These are phyloP conservation scores for Diaporthe caulivora DNA, from an alignment of 2,329 filamentous ascomycete species.

Conservation along the genomic window DNA sequence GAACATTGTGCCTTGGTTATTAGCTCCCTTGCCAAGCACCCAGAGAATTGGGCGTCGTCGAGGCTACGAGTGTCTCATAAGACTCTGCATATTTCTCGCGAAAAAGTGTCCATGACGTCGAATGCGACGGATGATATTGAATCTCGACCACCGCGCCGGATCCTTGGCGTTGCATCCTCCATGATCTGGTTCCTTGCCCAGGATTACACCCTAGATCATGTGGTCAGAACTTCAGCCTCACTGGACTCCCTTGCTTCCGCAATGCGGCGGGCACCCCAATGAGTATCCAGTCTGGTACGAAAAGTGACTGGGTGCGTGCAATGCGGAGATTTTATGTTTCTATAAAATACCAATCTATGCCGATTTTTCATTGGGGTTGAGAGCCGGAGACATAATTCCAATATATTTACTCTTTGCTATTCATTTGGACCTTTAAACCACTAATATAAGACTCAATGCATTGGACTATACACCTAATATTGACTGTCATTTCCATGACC, in stretches of 20 bases:
- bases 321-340: too few relatives aligned
- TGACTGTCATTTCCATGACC: not conserved
- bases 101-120: not conserved
- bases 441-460: not conserved
- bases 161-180: not conserved
- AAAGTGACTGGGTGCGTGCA: not conserved
- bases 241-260: not conserved
- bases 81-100: not conserved
- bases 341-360: not conserved
- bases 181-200: not conserved
- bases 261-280: not conserved
- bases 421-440: not conserved
- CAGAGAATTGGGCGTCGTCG: not conserved
- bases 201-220: not conserved
- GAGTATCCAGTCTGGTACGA: too few relatives aligned
- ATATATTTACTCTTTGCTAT: not conserved
- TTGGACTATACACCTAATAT: not conserved
- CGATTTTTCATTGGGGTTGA: too few relatives aligned
- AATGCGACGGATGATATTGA: not conserved
- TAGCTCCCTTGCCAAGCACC: not conserved
- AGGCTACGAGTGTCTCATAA: not conserved
- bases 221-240: constrained; percentile 5
- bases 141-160: not conserved
- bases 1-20: not conserved
- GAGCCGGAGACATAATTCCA: too few relatives aligned